A percentile compares a stretch with the other conserved stretches of the same genome.
These are phyloP conservation scores for Exophiala bonariae DNA, from an alignment of 2,329 filamentous ascomycete genomes.

Conservation along the genomic window DNA sequence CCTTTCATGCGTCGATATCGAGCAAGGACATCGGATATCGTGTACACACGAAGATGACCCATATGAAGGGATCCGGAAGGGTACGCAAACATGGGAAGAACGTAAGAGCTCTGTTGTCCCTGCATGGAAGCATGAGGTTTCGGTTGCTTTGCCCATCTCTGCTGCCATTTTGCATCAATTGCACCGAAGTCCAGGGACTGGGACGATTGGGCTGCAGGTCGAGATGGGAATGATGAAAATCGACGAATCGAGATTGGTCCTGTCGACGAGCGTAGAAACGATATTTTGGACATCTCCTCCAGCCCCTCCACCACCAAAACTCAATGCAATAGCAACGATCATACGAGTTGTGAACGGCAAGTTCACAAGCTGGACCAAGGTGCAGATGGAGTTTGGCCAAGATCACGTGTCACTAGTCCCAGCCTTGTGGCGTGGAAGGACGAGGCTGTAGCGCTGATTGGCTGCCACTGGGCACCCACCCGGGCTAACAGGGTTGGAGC, in stretches of 20 bases:
- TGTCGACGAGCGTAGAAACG: background rate
- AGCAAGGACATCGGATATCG: conserved; percentile 82
- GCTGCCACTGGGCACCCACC: no score
- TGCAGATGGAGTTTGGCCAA: no score
- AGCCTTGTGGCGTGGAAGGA: no score
- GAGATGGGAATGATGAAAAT: conserved; percentile 6
- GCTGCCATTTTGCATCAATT: conserved; percentile 57
- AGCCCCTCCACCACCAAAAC: no score
- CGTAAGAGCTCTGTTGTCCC: conserved; percentile 56
- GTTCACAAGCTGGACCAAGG: no score
- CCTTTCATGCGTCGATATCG: conserved; percentile 75
- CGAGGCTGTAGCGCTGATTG: no score
- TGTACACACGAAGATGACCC: conserved; percentile 85
- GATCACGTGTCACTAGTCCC: no score
- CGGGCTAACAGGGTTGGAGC: no score
- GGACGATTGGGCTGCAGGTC: conserved; percentile 8
- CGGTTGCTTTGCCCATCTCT: conserved; percentile 41
- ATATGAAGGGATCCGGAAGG: conserved; percentile 84
- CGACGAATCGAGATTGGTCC: conserved; percentile 1
- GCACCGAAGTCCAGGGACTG: conserved; percentile 43
- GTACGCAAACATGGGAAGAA: conserved; percentile 92
- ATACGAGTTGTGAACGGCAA: no score
- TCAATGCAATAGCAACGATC: no score
- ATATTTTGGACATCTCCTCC: background rate
- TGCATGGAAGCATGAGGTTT: background rate